Base-by-base conservation (phyloP, 345 rosid genomes). In the Eucalyptus grandis region DNA sequence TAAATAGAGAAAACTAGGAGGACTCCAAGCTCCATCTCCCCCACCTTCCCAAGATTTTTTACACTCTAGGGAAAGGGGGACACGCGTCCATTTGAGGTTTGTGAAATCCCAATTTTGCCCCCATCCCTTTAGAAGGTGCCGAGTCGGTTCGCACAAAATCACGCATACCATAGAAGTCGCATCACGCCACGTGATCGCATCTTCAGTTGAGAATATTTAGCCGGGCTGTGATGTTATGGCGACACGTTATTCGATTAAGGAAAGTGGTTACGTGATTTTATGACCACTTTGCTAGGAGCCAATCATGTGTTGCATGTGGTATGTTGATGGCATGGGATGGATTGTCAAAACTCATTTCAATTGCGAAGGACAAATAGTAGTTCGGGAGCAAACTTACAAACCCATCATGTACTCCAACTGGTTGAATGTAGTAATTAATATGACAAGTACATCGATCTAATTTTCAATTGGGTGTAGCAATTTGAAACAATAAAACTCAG, bases 121-220 rank as follows among this genome's bases (percentile, higher is more conserved):
- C 21, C 12, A 5, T 17, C 26, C 46, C 8, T 72, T 62, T 10
- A 9, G 3, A 1, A 2, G 26, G 26, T 0, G 26, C 14, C 7
- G 0, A 17, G 24, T 5, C 13, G 1, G 24, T 16, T 34, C 0
- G 22, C 7, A 31, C 5, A 16, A 37, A 53, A 21, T 53, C 58
- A 31, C 3, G 24, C 17, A 2, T 5, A 21, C 6, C 82, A 22
- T 10, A 19, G 10, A 72, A 72, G 82, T 34, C 3, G 46, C 2
- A 37, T 10, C 82, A 34, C 8, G 6, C 21, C 44, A 69, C 26
- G 26, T 34, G 82, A 69, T 69, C 7, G 22, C 43, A 8, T 34
- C 12, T 19, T 15, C 9, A 3, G 10, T 14, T n/a, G 37, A 65
- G 77, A 13, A 65, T n/a, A 14, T 65, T n/a, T 30, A n/a, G 77